A percentile compares a stretch with the other conserved stretches of the same genome.
Conservation (phyloP, 2,329 filamentous ascomycete genomes). For the Penicillium sp. region DNA sequence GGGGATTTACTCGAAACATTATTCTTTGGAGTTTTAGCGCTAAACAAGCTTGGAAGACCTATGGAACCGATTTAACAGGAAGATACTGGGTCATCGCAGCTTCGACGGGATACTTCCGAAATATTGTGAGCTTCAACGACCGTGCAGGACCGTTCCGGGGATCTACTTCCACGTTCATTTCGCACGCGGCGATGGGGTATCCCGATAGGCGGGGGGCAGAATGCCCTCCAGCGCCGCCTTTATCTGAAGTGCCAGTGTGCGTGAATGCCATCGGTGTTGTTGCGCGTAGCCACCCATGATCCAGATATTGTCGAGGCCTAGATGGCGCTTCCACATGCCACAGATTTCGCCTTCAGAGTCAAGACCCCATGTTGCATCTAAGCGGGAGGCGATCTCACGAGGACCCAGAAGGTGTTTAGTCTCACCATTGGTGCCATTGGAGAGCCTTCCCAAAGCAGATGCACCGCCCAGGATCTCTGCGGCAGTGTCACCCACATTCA, state of each 20-base stretch:
- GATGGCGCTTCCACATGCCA: slow-evolving; percentile 40
- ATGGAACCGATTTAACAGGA: too few relatives aligned
- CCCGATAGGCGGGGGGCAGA: slow-evolving; percentile 36
- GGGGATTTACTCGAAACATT: too few relatives aligned
- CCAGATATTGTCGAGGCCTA: slow-evolving; percentile 38
- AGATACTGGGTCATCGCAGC: too few relatives aligned
- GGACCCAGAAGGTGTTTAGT: slow-evolving; percentile 19
- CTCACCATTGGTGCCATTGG: too few relatives aligned
- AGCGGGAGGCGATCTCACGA: slow-evolving; percentile 37
- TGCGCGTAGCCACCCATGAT: slow-evolving; percentile 48
- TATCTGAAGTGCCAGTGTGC: slow-evolving; percentile 49
- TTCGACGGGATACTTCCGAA: too few relatives aligned
- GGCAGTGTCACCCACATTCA: slow-evolving; percentile 29
- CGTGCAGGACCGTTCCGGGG: too few relatives aligned
- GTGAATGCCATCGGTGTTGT: slow-evolving; percentile 42
- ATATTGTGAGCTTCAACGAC: too few relatives aligned
- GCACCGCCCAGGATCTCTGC: slow-evolving; percentile 29
- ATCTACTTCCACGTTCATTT: too few relatives aligned
- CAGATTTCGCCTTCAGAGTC: slow-evolving; percentile 46
- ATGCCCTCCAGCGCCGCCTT: slow-evolving; percentile 35
- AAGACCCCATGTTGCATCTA: slow-evolving; percentile 45
- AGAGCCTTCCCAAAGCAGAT: not conserved
- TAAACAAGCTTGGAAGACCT: too few relatives aligned
- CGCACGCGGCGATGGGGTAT: slow-evolving; percentile 2
- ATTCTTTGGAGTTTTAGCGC: too few relatives aligned